A percentile compares a stretch with the other conserved stretches of the same genome.
phyloP scores from a whole-genome alignment of 768 basidiomycete genomes.

The Pseudohyphozyma bogoriensis region DNA sequence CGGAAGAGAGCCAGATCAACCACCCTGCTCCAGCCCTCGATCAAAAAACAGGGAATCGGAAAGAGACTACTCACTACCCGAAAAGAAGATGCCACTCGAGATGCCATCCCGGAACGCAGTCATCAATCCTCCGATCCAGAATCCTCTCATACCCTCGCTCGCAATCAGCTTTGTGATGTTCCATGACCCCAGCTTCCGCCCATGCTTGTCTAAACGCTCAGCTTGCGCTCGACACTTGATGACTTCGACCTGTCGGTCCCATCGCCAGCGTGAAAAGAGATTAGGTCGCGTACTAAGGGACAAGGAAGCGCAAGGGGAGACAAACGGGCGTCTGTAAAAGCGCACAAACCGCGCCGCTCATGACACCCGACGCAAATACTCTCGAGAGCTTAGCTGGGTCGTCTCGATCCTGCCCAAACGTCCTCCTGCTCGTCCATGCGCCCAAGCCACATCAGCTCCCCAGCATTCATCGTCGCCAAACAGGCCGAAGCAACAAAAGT shows the following conservation, averaged over 20 bases:
- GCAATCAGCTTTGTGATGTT: conserved; percentile 23
- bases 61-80: conserved; percentile 5
- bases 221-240: conserved; percentile 29
- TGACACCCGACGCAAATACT: conserved; percentile 21
- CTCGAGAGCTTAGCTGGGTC: conserved; percentile 12
- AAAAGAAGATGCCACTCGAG: conserved; percentile 23
- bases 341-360: conserved; percentile 18
- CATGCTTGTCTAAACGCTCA: conserved; percentile 3
- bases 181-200: conserved; percentile 24
- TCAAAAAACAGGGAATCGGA: background rate
- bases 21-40: background rate
- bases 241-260: conserved; percentile 28
- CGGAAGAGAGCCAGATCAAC: background rate
- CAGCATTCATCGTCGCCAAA: too few species aligned
- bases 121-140: conserved; percentile 29
- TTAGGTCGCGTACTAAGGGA: background rate
- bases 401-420: conserved; percentile 23
- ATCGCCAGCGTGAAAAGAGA: background rate
- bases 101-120: conserved; percentile 22
- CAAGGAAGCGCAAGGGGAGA: background rate
- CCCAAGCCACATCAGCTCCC: too few species aligned
- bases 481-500: too few species aligned
- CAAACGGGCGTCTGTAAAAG: conserved; percentile 26
- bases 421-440: too few species aligned
- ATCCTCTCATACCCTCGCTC: conserved; percentile 22